Conservation (phyloP, 1,284 basidiomycete genomes). For the Meira miltonrushii region DNA sequence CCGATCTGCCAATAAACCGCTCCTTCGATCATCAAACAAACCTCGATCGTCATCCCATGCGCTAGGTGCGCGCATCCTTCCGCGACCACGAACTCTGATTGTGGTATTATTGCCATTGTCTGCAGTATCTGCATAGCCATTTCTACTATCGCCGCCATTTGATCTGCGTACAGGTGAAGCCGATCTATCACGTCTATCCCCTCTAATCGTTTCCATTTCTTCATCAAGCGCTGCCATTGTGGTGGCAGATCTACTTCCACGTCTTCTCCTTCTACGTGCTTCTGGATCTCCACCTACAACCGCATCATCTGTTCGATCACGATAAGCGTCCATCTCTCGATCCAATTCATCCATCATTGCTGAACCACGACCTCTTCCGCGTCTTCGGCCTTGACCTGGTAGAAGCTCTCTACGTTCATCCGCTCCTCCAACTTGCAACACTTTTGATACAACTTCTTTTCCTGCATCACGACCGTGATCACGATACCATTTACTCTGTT, state of each 20-base stretch:
- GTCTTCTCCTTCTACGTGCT: background rate
- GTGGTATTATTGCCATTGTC: background rate
- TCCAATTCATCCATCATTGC: slow-evolving; percentile 28
- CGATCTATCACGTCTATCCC: slow-evolving; percentile 18
- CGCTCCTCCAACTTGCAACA: slow-evolving; percentile 37
- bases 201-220: slow-evolving; percentile 18
- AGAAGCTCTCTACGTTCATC: slow-evolving; percentile 25
- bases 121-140: background rate
- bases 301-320: slow-evolving; percentile 19
- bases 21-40: no score
- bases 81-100: slow-evolving; percentile 2
- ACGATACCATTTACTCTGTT: slow-evolving; percentile 43
- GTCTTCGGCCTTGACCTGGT: slow-evolving; percentile 15
- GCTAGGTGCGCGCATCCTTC: background rate
- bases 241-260: background rate
- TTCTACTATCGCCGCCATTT: background rate
- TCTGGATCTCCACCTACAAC: slow-evolving; percentile 10
- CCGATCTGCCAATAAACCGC: no score
- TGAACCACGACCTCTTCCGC: slow-evolving; percentile 10
- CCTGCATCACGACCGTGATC: slow-evolving; percentile 46
- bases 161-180: slow-evolving; percentile 23
- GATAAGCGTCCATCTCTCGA: slow-evolving; percentile 19
- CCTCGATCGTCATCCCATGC: slow-evolving; percentile 1
- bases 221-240: slow-evolving; percentile 25
- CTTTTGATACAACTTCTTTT: slow-evolving; percentile 43